Conservation (phyloP, 352 stramenopile species). For the Paralagenidium karlingii region DNA sequence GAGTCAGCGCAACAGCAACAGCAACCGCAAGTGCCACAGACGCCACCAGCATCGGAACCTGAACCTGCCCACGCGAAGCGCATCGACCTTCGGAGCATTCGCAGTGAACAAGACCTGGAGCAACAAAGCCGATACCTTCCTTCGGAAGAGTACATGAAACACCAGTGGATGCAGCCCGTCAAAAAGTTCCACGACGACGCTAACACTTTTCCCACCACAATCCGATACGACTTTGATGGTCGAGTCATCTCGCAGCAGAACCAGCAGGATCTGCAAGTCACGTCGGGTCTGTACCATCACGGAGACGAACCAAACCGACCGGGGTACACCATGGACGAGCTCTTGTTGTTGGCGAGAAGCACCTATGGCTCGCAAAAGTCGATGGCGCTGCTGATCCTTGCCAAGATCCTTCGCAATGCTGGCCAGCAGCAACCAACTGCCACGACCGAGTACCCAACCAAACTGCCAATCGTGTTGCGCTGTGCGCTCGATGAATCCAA, state of each 20-base stretch:
- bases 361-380: slow-evolving; percentile 57
- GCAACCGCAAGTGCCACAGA: neutral
- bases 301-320: slow-evolving; percentile 54
- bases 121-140: slow-evolving; percentile 27
- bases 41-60: neutral
- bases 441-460: slow-evolving; percentile 6
- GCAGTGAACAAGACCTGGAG: slow-evolving; percentile 50
- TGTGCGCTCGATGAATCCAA: slow-evolving; percentile 54
- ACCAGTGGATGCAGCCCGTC: slow-evolving; percentile 51
- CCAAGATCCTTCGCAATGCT: slow-evolving; percentile 41
- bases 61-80: neutral
- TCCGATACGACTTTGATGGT: slow-evolving; percentile 65
- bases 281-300: slow-evolving; percentile 73
- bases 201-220: slow-evolving; percentile 9
- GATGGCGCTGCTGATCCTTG: slow-evolving; percentile 44
- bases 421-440: slow-evolving; percentile 5
- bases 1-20: neutral
- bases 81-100: slow-evolving; percentile 35
- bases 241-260: slow-evolving; percentile 1
- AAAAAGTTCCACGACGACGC: neutral
- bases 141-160: slow-evolving; percentile 54
- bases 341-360: slow-evolving; percentile 56
- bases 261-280: slow-evolving; percentile 10
- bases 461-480: slow-evolving; percentile 33
- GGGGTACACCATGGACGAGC: slow-evolving; percentile 61